Conservation (phyloP, 768 basidiomycete genomes). For the Tulasnella sp. region DNA sequence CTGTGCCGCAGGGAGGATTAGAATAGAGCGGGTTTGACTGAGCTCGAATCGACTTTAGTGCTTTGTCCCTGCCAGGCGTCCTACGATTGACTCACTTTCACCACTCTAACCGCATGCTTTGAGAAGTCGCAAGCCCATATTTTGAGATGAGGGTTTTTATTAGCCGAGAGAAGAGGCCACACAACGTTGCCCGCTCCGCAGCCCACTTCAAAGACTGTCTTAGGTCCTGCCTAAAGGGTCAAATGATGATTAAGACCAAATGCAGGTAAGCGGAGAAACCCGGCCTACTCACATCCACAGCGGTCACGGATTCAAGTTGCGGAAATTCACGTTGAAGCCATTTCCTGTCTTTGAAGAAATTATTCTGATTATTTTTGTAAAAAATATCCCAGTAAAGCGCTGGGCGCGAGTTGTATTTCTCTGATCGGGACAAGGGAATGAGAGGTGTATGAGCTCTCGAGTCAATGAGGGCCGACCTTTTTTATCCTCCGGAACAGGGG, state of each 20-base stretch:
- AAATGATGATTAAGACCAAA: constrained; percentile 4
- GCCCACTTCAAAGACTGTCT: constrained; percentile 83
- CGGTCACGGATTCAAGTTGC: constrained; percentile 72
- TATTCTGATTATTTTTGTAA: constrained; percentile 80
- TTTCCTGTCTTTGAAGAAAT: constrained; percentile 94
- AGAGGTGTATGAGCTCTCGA: constrained; percentile 44
- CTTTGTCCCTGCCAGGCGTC: background rate
- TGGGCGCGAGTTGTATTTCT: constrained; percentile 43
- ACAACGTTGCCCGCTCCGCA: constrained; percentile 97
- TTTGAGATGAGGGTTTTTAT: constrained; percentile 73
- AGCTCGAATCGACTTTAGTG: constrained; percentile 16
- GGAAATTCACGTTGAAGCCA: constrained; percentile 98
- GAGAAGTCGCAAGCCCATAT: constrained; percentile 85
- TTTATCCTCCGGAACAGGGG: constrained; percentile 75
- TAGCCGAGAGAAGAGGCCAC: constrained; percentile 83
- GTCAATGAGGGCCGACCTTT: constrained; percentile 53
- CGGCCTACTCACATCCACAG: constrained; percentile 57
- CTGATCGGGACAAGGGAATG: constrained; percentile 32
- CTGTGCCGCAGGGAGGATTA: constrained; percentile 66
- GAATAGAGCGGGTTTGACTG: constrained; percentile 75
- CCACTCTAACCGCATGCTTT: constrained; percentile 81
- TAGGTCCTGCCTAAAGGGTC: constrained; percentile 68
- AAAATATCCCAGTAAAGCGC: constrained; percentile 79
- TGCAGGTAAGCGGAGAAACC: background rate
- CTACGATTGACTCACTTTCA: constrained; percentile 61